Base-by-base conservation (phyloP, 345 rosid species). In the Acer negundo region DNA sequence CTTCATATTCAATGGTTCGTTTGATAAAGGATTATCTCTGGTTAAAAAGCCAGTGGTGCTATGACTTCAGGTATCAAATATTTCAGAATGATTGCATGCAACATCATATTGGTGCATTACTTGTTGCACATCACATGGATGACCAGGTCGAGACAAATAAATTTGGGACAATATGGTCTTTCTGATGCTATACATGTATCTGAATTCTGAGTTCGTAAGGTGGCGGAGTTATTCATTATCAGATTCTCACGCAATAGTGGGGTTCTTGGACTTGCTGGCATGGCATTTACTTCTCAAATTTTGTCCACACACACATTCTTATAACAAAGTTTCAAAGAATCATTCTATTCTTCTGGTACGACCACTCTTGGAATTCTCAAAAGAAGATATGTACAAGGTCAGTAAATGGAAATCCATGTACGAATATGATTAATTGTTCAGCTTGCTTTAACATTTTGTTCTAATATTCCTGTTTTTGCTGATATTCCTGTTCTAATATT, bases 221-320 rank as follows among this genome's bases (percentile, higher is more conserved):
- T 93, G 99, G 95, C 94, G 31, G 98, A 95, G 89, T 80, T 90
- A 72, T 92, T 95, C 79, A 80, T 95, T 82, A 92, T 93, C 59
- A 86, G 99, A 86, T 77, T 94, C 81, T 95, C 99, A 69, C 97
- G 99, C 31, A 85, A 85, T 84, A 93, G 97, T 31, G 95, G 98
- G n/a, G 93, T 95, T 74, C 97, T 95, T 80, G 99, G 97, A 46
- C 98, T 95, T 80, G 94, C 97, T 56, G 96, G 97, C 67, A 95
- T 89, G 86, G 91, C 98, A 68, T 87, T 92, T 78, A 80, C 88
- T 80, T 93, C 96, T 10, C 91, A 92, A 83, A 75, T 93, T 70
- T 92, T 89, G 86, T 75, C 88, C 24, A 67, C 77, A 7, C 49
- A 6, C 75, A 24, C 82, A 85, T 82, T 78, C 80, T 66, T 77